Evolutionary conservation across 306 rosid genomes (phyloP).

Genomic region (Prunus dulcis): DNA sequence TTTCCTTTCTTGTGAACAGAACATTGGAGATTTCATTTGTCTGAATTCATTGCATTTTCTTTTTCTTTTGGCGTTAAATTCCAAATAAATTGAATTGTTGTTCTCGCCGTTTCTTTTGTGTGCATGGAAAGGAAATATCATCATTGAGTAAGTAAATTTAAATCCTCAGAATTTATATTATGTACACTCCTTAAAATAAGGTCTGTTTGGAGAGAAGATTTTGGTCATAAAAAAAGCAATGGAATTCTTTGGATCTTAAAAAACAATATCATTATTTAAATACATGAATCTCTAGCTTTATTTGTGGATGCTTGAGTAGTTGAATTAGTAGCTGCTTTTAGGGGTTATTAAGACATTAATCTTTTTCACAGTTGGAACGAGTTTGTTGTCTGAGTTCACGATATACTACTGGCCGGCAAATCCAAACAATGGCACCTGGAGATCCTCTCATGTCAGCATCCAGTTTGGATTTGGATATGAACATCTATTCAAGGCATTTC

Average conservation of each 20-base stretch:
- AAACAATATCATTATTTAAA: neutral
- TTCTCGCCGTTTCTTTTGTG: no score
- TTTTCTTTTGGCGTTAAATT: neutral
- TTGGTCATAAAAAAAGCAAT: no score
- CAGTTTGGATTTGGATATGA: slow-evolving; percentile 72
- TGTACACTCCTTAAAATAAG: no score
- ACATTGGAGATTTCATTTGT: no score
- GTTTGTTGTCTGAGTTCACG: slow-evolving; percentile 69
- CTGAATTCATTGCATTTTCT: neutral
- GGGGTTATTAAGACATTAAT: neutral
- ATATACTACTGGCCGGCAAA: slow-evolving; percentile 47
- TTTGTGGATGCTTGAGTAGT: neutral
- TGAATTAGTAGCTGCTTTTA: neutral
- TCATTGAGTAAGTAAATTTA: no score
- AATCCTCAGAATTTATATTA: no score
- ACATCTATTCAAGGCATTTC: slow-evolving; percentile 72
- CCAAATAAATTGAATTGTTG: no score
- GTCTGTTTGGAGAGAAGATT: no score
- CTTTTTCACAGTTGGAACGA: slow-evolving; percentile 55
- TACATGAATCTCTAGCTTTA: no score
- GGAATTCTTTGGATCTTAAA: no score
- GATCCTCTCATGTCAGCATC: slow-evolving; percentile 50
- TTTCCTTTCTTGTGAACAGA: no score
- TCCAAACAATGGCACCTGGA: slow-evolving; percentile 47
- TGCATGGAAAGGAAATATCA: no score